phyloP scores from a whole-genome alignment of 345 rosid species.

The Durio zibethinus region DNA sequence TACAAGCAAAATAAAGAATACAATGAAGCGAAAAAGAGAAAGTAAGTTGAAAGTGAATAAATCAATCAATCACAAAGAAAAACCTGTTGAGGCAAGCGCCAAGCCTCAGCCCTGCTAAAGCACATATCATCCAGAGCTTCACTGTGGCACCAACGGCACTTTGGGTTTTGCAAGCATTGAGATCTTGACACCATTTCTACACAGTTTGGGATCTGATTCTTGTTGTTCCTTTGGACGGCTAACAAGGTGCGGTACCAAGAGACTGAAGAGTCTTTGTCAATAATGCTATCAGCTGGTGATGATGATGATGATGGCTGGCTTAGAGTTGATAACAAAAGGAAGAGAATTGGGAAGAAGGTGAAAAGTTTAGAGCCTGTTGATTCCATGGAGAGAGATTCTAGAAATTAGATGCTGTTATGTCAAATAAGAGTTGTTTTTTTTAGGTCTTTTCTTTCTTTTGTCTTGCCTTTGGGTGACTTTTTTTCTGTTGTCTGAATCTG shows the following conservation, averaged over 20 bases:
- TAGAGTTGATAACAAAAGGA: constrained; percentile 6
- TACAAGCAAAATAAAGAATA: neutral
- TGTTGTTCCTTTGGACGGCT: constrained; percentile 34
- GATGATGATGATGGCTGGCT: constrained; percentile 9
- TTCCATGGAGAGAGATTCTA: constrained; percentile 16
- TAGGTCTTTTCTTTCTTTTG: neutral
- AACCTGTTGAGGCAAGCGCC: constrained; percentile 72
- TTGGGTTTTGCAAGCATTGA: constrained; percentile 52
- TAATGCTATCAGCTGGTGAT: neutral
- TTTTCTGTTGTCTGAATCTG: neutral
- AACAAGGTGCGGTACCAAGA: constrained; percentile 27
- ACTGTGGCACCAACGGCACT: constrained; percentile 77
- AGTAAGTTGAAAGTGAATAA: neutral
- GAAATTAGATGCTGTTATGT: neutral
- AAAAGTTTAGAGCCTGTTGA: constrained; percentile 17
- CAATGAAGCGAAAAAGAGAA: neutral
- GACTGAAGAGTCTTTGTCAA: neutral
- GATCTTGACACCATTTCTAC: constrained; percentile 51
- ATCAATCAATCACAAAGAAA: constrained; percentile 47
- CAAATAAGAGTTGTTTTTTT: neutral
- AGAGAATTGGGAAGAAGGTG: constrained; percentile 21
- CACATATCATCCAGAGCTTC: constrained; percentile 74
- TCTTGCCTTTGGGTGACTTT: neutral
- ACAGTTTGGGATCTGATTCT: constrained; percentile 49
- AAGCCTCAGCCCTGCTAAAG: constrained; percentile 56